Conservation (phyloP, 75 land plant genomes). For the Cunninghamia lanceolata region DNA sequence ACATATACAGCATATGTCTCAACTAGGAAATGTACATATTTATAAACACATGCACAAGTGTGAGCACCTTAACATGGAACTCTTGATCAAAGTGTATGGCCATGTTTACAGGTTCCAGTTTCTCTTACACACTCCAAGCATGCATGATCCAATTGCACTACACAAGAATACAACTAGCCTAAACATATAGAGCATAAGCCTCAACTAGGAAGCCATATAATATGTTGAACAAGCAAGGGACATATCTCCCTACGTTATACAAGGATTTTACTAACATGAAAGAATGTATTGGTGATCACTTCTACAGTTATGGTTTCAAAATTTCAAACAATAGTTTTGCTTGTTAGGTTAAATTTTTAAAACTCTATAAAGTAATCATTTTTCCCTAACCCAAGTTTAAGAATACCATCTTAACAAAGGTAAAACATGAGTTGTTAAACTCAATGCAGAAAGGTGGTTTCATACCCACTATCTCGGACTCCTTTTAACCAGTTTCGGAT, state of each 20-base stretch:
- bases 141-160: no score
- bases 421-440: not conserved
- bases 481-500: conserved; percentile 93
- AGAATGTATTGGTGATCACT: not conserved
- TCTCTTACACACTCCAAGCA: no score
- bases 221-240: not conserved
- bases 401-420: not conserved
- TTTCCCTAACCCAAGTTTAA: not conserved
- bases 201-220: not conserved
- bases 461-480: conserved; percentile 97
- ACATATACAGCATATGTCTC: no score
- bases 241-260: not conserved
- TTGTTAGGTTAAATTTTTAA: not conserved
- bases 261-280: not conserved
- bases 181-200: no score
- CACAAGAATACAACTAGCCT: no score
- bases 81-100: no score
- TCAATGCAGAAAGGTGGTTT: not conserved
- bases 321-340: not conserved
- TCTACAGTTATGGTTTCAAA: not conserved
- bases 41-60: no score
- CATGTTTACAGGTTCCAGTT: no score
- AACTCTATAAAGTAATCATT: not conserved
- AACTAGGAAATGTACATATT: no score
- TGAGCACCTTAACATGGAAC: no score